These are phyloP conservation scores for Malassezia obtusa DNA, from an alignment of 1,284 basidiomycete genomes.

Conservation along the genomic window DNA sequence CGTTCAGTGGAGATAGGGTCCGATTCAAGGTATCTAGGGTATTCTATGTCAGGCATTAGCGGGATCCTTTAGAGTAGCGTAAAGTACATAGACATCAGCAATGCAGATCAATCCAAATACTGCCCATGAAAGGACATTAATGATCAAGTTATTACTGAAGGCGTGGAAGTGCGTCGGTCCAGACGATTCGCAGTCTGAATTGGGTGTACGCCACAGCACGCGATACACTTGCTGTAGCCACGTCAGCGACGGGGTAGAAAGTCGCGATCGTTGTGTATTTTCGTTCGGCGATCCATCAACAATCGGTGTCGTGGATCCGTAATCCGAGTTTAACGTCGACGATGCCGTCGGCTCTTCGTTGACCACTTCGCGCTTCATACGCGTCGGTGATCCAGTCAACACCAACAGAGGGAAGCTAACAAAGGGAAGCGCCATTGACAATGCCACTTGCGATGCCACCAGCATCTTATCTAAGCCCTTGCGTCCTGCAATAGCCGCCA, in stretches of 20 bases:
- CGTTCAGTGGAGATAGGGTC: too few species aligned
- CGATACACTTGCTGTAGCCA: background rate
- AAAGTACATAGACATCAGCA: slow-evolving; percentile 13
- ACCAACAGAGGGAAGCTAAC: slow-evolving; percentile 37
- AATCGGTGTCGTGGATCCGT: background rate
- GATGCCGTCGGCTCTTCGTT: background rate
- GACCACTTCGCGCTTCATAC: slow-evolving; percentile 17
- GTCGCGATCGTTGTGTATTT: too few species aligned
- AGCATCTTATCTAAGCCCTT: slow-evolving; percentile 70
- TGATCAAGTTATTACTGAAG: background rate
- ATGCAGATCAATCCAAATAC: slow-evolving; percentile 15
- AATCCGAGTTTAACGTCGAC: background rate
- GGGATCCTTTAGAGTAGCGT: slow-evolving; percentile 6
- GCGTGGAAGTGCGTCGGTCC: slow-evolving; percentile 1
- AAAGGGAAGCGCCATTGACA: slow-evolving; percentile 76
- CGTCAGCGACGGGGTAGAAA: too few species aligned
- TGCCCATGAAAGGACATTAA: slow-evolving; percentile 4
- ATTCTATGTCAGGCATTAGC: slow-evolving; percentile 5
- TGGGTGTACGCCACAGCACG: background rate
- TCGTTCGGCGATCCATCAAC: background rate
- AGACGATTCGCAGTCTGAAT: background rate
- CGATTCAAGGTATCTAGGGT: background rate
- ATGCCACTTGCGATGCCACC: slow-evolving; percentile 74
- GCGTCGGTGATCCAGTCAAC: slow-evolving; percentile 21
- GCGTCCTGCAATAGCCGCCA: slow-evolving; percentile 66